Evolutionary conservation across 768 basidiomycete species (phyloP).

Genomic region (Tubosaeta sp.): DNA sequence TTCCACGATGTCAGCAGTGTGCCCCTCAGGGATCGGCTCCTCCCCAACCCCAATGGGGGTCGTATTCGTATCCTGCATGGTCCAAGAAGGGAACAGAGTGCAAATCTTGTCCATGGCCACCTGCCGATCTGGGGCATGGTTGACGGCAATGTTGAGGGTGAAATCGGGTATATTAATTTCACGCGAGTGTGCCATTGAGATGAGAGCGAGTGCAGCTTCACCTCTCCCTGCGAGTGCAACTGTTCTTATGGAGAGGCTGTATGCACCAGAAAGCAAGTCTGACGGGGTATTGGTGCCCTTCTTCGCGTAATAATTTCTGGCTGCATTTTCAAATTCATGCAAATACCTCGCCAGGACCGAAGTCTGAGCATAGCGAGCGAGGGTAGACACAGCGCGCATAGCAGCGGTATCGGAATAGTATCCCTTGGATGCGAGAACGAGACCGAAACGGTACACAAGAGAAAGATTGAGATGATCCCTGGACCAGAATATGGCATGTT

Average conservation of each 20-base stretch:
- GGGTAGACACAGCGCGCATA: conserved; percentile 30
- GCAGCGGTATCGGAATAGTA: conserved; percentile 23
- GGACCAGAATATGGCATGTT: conserved; percentile 31
- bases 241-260: conserved; percentile 39
- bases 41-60: background rate
- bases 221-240: conserved; percentile 37
- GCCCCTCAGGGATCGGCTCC: background rate
- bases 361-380: conserved; percentile 42
- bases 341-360: conserved; percentile 38
- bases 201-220: conserved; percentile 41
- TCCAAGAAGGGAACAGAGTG: conserved; percentile 12
- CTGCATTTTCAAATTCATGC: conserved; percentile 18
- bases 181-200: conserved; percentile 34
- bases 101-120: conserved; percentile 7
- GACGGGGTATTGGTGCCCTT: conserved; percentile 2
- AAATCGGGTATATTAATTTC: conserved; percentile 30
- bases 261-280: conserved; percentile 17
- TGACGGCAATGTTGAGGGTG: conserved; percentile 35
- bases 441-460: conserved; percentile 40
- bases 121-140: conserved; percentile 13
- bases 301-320: conserved; percentile 7
- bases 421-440: conserved; percentile 46
- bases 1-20: conserved; percentile 2
- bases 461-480: conserved; percentile 29
- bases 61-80: background rate